phyloP scores from a whole-genome alignment of 2,329 filamentous ascomycete species.

The Cladosporium sp. region DNA sequence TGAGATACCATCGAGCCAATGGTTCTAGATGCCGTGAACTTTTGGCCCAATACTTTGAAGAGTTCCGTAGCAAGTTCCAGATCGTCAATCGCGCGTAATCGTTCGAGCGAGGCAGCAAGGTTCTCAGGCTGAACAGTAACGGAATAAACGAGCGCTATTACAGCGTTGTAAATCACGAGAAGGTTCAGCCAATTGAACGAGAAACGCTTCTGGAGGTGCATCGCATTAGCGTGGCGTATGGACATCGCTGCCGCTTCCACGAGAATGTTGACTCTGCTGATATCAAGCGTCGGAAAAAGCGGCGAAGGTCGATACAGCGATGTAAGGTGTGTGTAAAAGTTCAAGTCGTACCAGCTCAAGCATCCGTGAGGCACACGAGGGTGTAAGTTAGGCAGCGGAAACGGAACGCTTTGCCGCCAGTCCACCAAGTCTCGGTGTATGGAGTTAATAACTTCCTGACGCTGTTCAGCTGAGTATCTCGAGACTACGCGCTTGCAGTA shows the following conservation, averaged over 20 bases:
- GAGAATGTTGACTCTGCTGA: constrained; percentile 40
- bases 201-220: constrained; percentile 45
- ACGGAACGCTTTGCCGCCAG: constrained; percentile 42
- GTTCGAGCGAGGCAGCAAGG: constrained; percentile 20
- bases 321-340: constrained; percentile 50
- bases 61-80: constrained; percentile 16
- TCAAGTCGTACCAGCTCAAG: constrained; percentile 50
- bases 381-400: constrained; percentile 26
- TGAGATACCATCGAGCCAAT: constrained; percentile 9
- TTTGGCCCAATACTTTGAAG: not conserved
- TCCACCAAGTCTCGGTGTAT: constrained; percentile 46
- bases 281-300: constrained; percentile 41
- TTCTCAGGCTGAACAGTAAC: constrained; percentile 42
- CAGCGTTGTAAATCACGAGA: constrained; percentile 45
- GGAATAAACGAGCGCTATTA: constrained; percentile 47
- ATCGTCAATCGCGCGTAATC: constrained; percentile 23
- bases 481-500: constrained; percentile 29
- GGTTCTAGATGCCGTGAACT: constrained; percentile 4
- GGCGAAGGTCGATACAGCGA: constrained; percentile 50
- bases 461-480: constrained; percentile 23
- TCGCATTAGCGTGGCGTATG: constrained; percentile 27
- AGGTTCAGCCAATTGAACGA: constrained; percentile 48
- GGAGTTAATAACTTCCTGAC: constrained; percentile 30
- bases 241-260: constrained; percentile 37
- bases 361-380: constrained; percentile 44